These are phyloP conservation scores for Syzygium aqueum DNA, from an alignment of 345 rosid genomes.

Conservation along the genomic window DNA sequence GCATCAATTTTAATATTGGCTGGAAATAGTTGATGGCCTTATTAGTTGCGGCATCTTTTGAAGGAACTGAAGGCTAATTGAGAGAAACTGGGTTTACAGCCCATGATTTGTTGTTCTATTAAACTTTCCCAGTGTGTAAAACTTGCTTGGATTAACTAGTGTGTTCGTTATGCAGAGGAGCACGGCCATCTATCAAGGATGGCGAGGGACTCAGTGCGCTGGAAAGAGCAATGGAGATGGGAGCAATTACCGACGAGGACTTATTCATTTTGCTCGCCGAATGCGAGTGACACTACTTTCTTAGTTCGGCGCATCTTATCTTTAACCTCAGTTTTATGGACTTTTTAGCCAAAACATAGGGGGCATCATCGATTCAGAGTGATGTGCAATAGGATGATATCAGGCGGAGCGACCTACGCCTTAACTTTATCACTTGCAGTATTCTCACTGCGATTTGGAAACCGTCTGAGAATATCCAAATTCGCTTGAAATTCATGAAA, in stretches of 20 bases:
- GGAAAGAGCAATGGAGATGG: constrained; percentile 93
- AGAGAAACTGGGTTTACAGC: background rate
- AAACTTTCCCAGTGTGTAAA: no score
- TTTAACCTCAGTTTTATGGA: background rate
- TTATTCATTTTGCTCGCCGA: constrained; percentile 68
- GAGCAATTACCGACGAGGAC: constrained; percentile 84
- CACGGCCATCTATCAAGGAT: constrained; percentile 59
- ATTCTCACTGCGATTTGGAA: background rate
- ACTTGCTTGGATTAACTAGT: background rate
- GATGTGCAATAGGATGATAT: background rate
- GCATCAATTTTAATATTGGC: background rate
- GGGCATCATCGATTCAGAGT: background rate
- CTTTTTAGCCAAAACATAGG: background rate
- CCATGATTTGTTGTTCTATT: background rate
- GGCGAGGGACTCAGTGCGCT: constrained; percentile 63
- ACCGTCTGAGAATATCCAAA: background rate
- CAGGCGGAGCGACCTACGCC: background rate
- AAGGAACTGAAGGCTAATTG: background rate
- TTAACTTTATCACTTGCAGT: background rate
- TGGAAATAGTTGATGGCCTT: background rate
- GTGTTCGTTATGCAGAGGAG: constrained; percentile 43
- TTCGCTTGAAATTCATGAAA: background rate
- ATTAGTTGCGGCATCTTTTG: background rate
- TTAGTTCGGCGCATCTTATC: background rate
- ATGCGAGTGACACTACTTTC: constrained; percentile 10